Evolutionary conservation across 2,329 filamentous ascomycete species (phyloP), one percentile per base, ranked within the genome.

Genomic region (Cryphonectria japonica): DNA sequence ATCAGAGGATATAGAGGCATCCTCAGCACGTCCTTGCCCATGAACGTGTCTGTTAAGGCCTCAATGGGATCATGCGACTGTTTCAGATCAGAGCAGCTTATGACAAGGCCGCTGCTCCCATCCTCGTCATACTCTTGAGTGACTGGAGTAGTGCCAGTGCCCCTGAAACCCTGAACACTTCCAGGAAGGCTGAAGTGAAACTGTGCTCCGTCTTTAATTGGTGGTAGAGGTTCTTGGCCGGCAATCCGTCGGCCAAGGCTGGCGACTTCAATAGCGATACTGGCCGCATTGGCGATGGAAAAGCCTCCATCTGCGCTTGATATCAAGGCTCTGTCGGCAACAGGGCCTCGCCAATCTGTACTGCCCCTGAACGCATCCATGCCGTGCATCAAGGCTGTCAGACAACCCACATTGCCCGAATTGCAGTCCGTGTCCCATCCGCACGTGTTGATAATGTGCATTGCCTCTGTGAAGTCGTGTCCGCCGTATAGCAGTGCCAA

Each of bases 361-460:
- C 70, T 69, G 3, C 72, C 73, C 0, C 78, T 74, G 62, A 81
- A 78, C 0, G 73, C 77, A 1, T 65, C 26, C 2, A 81, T 66
- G 4, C 80, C 80, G 32, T 79, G 75, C 76, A 82, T 81, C 43
- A 81, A 75, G 7, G 77, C 80, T 0, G 81, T 75, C 1, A 82
- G 74, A 46, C 80, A 81, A 1, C 76, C 80, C 13, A 82, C 70
- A 60, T 81, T 82, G 1, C 80, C 80, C 3, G 79, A 79, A 63
- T 81, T 82, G 74, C 79, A 81, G 69, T 81, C 80, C 1, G 80
- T 82, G 72, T 81, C 80, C 79, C 80, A 82, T 67, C 79, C 79
- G 61, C 76, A 77, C 1, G 78, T 81, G 68, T 79, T 80, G 69
- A 80, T 73, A 57, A 81, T 79, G 67, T 80, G 79, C 77, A 81